phyloP scores from a whole-genome alignment of 129 eudicot genomes.

The Artemisia argyi region DNA sequence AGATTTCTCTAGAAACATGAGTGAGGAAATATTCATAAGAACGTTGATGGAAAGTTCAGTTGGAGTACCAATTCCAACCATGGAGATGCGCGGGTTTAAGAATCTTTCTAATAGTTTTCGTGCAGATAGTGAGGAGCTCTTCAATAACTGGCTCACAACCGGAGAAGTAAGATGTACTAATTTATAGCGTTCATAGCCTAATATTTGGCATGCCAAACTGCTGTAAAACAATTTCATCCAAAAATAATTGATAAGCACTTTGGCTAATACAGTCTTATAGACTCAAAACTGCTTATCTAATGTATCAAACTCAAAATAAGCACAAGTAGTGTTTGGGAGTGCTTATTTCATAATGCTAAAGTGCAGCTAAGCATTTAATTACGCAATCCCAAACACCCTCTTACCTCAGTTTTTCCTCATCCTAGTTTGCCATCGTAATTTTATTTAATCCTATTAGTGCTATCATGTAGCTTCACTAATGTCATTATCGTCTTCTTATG shows the following conservation, averaged over 20 bases:
- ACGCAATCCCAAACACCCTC: no score
- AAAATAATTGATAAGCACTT: no score
- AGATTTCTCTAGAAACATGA: slow-evolving; percentile 56
- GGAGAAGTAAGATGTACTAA: slow-evolving; percentile 56
- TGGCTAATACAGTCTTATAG: no score
- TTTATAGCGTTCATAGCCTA: neutral
- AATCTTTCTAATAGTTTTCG: slow-evolving; percentile 47
- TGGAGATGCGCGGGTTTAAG: slow-evolving; percentile 67
- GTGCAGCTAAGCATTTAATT: no score
- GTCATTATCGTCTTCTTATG: neutral
- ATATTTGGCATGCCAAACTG: no score
- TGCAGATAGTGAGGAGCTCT: slow-evolving; percentile 67
- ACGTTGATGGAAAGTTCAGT: slow-evolving; percentile 61
- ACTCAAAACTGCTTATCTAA: no score
- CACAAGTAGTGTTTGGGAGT: no score
- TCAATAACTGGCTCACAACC: slow-evolving; percentile 66
- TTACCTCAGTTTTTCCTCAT: no score
- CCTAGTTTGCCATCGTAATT: no score
- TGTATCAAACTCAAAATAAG: no score
- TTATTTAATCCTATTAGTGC: neutral
- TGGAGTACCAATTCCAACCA: slow-evolving; percentile 54
- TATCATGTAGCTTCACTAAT: neutral
- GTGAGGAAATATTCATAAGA: slow-evolving; percentile 59
- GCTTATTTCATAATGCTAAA: no score
- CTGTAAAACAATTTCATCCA: no score